phyloP scores from a whole-genome alignment of 805 yeast genomes.

The Millerozyma acaciae region DNA sequence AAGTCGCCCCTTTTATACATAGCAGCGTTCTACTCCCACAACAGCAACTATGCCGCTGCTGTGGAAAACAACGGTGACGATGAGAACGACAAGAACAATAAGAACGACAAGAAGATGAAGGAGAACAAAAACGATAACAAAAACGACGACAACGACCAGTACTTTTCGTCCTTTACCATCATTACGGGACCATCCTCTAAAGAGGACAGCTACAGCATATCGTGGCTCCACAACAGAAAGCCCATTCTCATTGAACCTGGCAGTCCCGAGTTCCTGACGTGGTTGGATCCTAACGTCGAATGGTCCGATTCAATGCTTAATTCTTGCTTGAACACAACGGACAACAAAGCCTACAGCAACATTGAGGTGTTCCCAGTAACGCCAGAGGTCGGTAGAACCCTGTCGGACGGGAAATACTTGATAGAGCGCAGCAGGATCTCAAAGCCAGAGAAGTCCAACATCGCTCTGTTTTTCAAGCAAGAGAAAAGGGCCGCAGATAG shows the following conservation, averaged over 20 bases:
- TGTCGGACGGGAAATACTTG: conserved; percentile 43
- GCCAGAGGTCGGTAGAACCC: conserved; percentile 60
- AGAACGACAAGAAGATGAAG: neutral
- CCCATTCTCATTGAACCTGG: conserved; percentile 68
- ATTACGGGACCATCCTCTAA: conserved; percentile 63
- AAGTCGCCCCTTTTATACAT: conserved; percentile 54
- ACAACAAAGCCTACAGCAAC: conserved; percentile 26
- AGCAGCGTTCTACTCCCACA: conserved; percentile 48
- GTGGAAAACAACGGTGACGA: conserved; percentile 2
- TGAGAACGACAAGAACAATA: conserved; percentile 11
- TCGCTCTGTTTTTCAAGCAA: conserved; percentile 25
- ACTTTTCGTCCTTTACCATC: conserved; percentile 56
- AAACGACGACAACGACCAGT: conserved; percentile 11
- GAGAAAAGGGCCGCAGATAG: conserved; percentile 4
- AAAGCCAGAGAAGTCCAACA: conserved; percentile 17
- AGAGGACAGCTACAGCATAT: conserved; percentile 44
- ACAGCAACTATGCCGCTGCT: conserved; percentile 18
- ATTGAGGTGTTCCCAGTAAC: conserved; percentile 55
- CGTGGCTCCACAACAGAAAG: conserved; percentile 74
- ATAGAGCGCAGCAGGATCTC: conserved; percentile 22
- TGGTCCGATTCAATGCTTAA: conserved; percentile 41
- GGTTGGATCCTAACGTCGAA: conserved; percentile 50
- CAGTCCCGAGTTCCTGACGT: conserved; percentile 51
- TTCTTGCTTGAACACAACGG: conserved; percentile 32
- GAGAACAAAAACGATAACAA: conserved; percentile 2